Base-by-base conservation (phyloP, 2,329 filamentous ascomycete genomes). In the Cercospora citrullina region DNA sequence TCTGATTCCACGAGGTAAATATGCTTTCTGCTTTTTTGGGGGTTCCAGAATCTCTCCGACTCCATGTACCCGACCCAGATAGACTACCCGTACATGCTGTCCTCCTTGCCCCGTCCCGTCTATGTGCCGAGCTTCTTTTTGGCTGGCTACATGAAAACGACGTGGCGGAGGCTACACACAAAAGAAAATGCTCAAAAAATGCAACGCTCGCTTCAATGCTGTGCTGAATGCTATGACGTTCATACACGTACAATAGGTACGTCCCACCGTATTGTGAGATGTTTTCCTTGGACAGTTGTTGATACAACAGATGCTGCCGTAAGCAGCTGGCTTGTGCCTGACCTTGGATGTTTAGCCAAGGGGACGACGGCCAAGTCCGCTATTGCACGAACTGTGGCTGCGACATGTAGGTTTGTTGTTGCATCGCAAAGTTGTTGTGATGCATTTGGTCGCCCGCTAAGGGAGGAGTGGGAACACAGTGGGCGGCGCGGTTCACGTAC, bases 381-480 rank as follows among this genome's bases (percentile, higher is more conserved):
- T 72, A 76, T 73, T 75, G 71, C 60, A 74, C 73, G 65, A 75
- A 76, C 31, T 75, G 74, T 64, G 75, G 74, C 64, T 75, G 74
- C 64, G 73, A 69, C 60, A 75, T 69, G 60, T 75, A 71, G 53
- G 68, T 63, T 59, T 69, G 71, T 45, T 67, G 68, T 59, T 63
- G 62, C 57, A 70, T 57, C 57, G 53, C 30, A 62, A 64, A 72
- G 67, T 69, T 71, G 45, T 66, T 69, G 30, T 74, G 69, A 39
- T 73, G 72, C 33, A 66, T 66, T 26, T 75, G 73, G 55, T 75
- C 74, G 12, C 69, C 72, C 64, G 70, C 76, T 26, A 75, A 71
- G 36, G 77, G 77, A n/a, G 77, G 77, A 31, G 78, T 79, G 10
- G 76, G 74, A 10, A 71, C 73, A 68, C 73, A 76, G 16, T 73